These are phyloP conservation scores for Solanum lignicaule DNA, from an alignment of 257 asterid species.

Conservation along the genomic window DNA sequence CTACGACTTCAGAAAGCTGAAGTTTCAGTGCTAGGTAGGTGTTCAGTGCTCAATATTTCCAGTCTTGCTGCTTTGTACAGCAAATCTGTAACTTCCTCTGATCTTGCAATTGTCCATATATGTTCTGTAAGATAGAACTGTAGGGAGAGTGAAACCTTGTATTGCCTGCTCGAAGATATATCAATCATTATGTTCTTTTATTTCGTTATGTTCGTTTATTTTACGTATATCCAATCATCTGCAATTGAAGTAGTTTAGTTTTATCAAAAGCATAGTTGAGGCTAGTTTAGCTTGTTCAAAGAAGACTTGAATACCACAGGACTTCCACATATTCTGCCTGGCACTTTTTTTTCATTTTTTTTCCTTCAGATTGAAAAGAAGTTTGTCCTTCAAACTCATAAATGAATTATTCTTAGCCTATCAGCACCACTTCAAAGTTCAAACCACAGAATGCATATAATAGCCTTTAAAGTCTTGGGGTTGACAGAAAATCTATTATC, in stretches of 20 bases:
- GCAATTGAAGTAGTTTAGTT: neutral
- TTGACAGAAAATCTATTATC: neutral
- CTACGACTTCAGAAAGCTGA: neutral
- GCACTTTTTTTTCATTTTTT: neutral
- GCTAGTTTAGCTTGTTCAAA: neutral
- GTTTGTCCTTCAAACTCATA: neutral
- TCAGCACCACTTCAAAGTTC: neutral
- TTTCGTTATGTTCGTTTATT: neutral
- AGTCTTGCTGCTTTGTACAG: slow-evolving; percentile 9
- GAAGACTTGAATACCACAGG: neutral
- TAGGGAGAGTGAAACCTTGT: neutral
- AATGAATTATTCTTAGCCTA: neutral
- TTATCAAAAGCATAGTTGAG: neutral
- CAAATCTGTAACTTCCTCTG: slow-evolving; percentile 1
- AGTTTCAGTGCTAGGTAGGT: neutral
- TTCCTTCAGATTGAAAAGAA: neutral
- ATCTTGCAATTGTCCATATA: slow-evolving; percentile 9
- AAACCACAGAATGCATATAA: neutral
- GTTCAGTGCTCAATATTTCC: neutral
- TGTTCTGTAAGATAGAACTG: neutral
- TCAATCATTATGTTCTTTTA: neutral
- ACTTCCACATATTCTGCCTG: neutral
- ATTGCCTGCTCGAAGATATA: neutral
- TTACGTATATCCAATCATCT: neutral
- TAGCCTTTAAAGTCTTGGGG: neutral